Conservation (phyloP, 192 early-diverging fungal species). For the Coemansia sp. region DNA sequence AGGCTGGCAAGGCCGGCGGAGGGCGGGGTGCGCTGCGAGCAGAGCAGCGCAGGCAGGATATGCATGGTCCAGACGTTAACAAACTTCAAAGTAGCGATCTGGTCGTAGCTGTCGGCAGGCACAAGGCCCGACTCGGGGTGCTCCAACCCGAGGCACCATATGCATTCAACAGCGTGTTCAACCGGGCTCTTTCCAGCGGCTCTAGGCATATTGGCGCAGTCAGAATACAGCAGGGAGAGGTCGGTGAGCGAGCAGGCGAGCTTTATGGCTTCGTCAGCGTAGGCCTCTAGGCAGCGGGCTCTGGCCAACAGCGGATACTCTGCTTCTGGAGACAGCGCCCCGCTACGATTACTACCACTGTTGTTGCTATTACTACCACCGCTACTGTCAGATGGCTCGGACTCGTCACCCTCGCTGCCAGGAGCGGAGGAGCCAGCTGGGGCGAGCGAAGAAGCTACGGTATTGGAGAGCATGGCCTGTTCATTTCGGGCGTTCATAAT, state of each 20-base stretch:
- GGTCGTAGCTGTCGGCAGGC: constrained; percentile 15
- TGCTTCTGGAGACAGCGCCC: background rate
- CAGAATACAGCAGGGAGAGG: too few species aligned
- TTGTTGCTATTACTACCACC: background rate
- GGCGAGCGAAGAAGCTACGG: background rate
- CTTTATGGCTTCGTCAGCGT: background rate
- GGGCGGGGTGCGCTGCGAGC: background rate
- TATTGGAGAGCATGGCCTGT: constrained; percentile 4
- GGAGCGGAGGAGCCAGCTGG: background rate
- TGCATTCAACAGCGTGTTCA: constrained; percentile 12
- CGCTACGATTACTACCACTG: background rate
- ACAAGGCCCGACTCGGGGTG: constrained; percentile 24
- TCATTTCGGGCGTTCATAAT: constrained; percentile 16
- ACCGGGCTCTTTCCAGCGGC: background rate
- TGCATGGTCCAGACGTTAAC: constrained; percentile 11
- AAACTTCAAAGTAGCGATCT: constrained; percentile 18
- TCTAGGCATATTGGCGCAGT: background rate
- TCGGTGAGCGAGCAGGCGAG: background rate
- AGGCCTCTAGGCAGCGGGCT: background rate
- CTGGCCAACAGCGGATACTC: background rate
- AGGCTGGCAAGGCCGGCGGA: constrained; percentile 15
- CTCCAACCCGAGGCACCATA: constrained; percentile 21
- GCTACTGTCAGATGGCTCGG: background rate
- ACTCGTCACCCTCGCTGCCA: constrained; percentile 2
- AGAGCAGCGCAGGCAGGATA: constrained; percentile 11